phyloP scores from a whole-genome alignment of 805 yeast species.

The Candida maesae region DNA sequence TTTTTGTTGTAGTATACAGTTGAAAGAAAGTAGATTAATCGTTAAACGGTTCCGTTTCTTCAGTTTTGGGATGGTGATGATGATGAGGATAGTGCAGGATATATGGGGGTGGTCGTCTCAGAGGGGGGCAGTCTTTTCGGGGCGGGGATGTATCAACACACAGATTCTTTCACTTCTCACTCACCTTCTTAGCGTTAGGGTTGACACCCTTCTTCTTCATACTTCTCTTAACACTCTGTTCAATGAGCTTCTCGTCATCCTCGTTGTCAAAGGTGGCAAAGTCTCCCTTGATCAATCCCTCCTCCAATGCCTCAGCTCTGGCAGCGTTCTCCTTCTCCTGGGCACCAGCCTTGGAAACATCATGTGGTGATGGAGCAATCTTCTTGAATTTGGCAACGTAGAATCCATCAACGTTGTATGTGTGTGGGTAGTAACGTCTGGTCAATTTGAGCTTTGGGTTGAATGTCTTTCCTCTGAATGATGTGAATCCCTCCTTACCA shows the following conservation, averaged over 20 bases:
- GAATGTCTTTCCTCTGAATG: conserved; percentile 90
- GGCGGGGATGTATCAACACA: too few relatives aligned
- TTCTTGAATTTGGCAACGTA: conserved; percentile 95
- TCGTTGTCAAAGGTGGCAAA: conserved; percentile 77
- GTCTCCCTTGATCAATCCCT: conserved; percentile 80
- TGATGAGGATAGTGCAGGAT: too few relatives aligned
- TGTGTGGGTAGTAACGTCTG: conserved; percentile 96
- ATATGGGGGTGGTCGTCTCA: too few relatives aligned
- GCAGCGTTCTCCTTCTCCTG: conserved; percentile 78
- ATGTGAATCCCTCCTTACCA: conserved; percentile 94
- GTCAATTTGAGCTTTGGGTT: conserved; percentile 73
- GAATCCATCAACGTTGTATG: conserved; percentile 98
- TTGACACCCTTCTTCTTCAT: conserved; percentile 71
- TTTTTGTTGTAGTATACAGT: neutral
- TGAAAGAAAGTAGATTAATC: neutral
- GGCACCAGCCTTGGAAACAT: conserved; percentile 82
- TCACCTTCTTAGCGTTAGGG: conserved; percentile 41
- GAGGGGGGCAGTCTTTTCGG: too few relatives aligned
- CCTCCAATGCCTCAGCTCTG: conserved; percentile 73
- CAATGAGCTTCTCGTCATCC: conserved; percentile 71
- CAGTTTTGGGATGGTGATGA: too few relatives aligned
- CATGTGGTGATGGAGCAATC: conserved; percentile 81
- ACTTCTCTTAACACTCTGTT: conserved; percentile 59
- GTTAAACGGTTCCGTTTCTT: conserved; percentile 2
- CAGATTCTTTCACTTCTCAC: conserved; percentile 11